Percentiles rank a stretch among this genome's conserved stretches.
Evolutionary conservation across 257 asterid species (phyloP).

Genomic region (Striga asiatica): DNA sequence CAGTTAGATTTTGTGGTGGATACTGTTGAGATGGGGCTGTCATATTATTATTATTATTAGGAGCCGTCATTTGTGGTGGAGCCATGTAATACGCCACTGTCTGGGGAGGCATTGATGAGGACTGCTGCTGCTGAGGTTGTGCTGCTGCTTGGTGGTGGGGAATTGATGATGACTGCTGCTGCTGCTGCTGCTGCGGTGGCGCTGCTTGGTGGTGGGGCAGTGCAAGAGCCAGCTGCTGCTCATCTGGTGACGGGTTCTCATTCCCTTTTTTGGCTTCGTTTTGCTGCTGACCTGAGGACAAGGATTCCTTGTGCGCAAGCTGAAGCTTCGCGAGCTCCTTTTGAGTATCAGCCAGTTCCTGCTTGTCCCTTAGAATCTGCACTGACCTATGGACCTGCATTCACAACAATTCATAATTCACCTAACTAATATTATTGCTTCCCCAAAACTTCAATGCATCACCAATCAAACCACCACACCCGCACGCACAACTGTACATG

Average conservation of each 20-base stretch:
- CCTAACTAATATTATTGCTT: background rate
- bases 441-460: background rate
- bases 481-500: background rate
- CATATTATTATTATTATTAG: constrained; percentile 23
- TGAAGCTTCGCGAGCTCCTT: constrained; percentile 92
- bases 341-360: constrained; percentile 89
- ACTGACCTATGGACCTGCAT: constrained; percentile 88
- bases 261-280: constrained; percentile 38
- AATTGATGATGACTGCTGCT: constrained; percentile 43
- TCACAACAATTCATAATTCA: background rate
- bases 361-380: constrained; percentile 86
- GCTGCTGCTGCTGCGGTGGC: no score
- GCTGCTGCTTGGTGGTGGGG: constrained; percentile 45
- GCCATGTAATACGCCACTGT: constrained; percentile 41
- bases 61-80: no score
- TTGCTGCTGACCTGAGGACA: constrained; percentile 38
- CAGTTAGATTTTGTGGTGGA: constrained; percentile 32
- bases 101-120: constrained; percentile 50
- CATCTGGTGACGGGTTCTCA: constrained; percentile 45
- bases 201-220: constrained; percentile 91
- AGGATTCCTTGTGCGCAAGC: constrained; percentile 64
- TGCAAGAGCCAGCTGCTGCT: constrained; percentile 72
- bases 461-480: constrained; percentile 1
- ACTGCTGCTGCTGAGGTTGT: constrained; percentile 28
- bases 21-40: constrained; percentile 43